Percentiles rank a stretch among this genome's conserved stretches.
phyloP scores from a whole-genome alignment of 2,329 filamentous ascomycete species.

The Stachybotrys echinatus region DNA sequence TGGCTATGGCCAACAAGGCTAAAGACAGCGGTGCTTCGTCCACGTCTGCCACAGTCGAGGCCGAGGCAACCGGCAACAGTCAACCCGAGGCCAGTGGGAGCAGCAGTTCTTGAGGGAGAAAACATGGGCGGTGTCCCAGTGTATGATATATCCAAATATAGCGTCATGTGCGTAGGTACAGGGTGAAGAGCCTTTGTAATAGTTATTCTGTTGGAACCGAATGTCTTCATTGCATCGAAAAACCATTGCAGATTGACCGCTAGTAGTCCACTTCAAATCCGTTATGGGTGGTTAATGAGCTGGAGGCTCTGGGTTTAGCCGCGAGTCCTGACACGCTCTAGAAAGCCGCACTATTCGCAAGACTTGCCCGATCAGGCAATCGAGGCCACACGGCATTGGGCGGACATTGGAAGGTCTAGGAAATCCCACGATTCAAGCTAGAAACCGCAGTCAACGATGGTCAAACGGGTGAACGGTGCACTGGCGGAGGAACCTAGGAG shows the following conservation, averaged over 20 bases:
- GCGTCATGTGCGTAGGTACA: not conserved
- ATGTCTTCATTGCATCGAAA: too few relatives aligned
- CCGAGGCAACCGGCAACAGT: not conserved
- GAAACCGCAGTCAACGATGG: too few relatives aligned
- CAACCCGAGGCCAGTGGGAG: not conserved
- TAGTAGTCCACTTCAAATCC: too few relatives aligned
- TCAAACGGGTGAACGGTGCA: too few relatives aligned
- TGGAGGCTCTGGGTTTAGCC: too few relatives aligned
- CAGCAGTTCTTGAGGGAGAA: not conserved
- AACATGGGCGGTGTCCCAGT: not conserved
- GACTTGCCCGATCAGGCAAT: not conserved
- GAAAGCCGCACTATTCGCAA: not conserved
- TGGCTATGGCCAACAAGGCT: constrained; percentile 59
- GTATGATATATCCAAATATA: not conserved
- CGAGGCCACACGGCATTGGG: too few relatives aligned
- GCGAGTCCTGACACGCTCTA: too few relatives aligned
- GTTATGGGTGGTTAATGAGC: too few relatives aligned
- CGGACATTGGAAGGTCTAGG: not conserved
- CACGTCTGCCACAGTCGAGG: constrained; percentile 12
- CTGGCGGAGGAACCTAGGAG: constrained; percentile 8
- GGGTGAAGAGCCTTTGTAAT: not conserved
- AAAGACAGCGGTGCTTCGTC: constrained; percentile 17
- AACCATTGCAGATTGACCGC: too few relatives aligned
- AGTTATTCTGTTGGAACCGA: not conserved
- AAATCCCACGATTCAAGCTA: too few relatives aligned